phyloP scores from a whole-genome alignment of 139 green algal species.

The Picocystis salinarum region DNA sequence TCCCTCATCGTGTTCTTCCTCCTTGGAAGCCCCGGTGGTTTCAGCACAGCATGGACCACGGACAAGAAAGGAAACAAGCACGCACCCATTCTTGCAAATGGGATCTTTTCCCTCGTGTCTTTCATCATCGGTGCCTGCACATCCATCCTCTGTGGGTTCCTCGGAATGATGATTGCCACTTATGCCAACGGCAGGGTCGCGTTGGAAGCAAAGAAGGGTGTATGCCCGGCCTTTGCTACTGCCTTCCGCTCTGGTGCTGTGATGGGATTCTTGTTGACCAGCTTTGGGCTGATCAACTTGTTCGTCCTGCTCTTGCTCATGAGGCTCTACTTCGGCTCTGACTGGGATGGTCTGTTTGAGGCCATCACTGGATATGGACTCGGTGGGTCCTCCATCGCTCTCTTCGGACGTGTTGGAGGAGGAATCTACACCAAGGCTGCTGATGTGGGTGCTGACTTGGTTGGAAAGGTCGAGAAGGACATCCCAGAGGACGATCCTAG shows the following conservation, averaged over 20 bases:
- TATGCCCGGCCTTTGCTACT: constrained; percentile 72
- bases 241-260: constrained; percentile 92
- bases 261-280: constrained; percentile 91
- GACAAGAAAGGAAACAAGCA: constrained; percentile 33
- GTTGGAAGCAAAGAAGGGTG: constrained; percentile 84
- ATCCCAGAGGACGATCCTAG: constrained; percentile 97
- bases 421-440: constrained; percentile 98
- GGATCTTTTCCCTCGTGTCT: constrained; percentile 75
- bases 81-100: constrained; percentile 46
- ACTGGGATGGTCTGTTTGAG: constrained; percentile 86
- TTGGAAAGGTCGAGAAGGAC: constrained; percentile 95
- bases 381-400: constrained; percentile 84
- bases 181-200: constrained; percentile 88
- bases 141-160: constrained; percentile 77
- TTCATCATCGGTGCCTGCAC: constrained; percentile 80
- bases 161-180: constrained; percentile 84
- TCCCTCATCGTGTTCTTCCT: constrained; percentile 81
- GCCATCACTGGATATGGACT: constrained; percentile 92
- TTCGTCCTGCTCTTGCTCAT: constrained; percentile 64
- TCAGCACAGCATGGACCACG: constrained; percentile 5
- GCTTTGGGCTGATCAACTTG: constrained; percentile 68
- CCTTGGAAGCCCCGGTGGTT: constrained; percentile 35
- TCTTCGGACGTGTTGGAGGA: constrained; percentile 88
- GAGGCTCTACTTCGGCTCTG: constrained; percentile 58
- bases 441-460: constrained; percentile 91